Base-by-base conservation (phyloP, 345 rosid species). In the Erodium maritimum region DNA sequence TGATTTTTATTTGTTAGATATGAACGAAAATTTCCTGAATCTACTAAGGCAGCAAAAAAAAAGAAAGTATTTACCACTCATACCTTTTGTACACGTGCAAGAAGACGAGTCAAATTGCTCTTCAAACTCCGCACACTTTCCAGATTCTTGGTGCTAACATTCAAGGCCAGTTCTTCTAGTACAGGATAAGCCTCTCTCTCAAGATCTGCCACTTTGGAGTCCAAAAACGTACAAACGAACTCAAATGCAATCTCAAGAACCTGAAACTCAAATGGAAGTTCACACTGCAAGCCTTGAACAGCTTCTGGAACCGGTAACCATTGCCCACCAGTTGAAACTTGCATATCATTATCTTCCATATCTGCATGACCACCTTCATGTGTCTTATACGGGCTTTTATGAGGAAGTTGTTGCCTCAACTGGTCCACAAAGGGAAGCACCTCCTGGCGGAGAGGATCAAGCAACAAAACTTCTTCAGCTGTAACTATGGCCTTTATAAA, bases 31-130 rank as follows among this genome's bases (percentile, higher is more conserved):
- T 25, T 25, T 2, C 33, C 33, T 25, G 33, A 25, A 7, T 25
- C 33, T 7, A 25, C 3, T 25, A 25, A 2, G 33, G 14, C 46
- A 37, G 10, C 10, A 37, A 37, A 5, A 37, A n/a, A n/a, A n/a
- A 37, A 33, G 58, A 71, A 48, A 4, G 45, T 51, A 62, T 5
- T 50, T 24, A 68, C 20, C 10, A 21, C 62, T 14, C 12, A 11
- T 66, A 90, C 97, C 98, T 91, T 91, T 66, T 88, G 95, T 6
- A 91, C 94, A 42, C 89, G 93, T 9, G 95, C 96, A 37, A 88
- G 93, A 46, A 91, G 78, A 56, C 83, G 93, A 0, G 96, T 88
- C 64, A 88, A 93, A 65, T 79, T 82, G 70, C 98, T 86, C 80
- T 91, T 88, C 67, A 91, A 75, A 75, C 87, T 84, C 51, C 95